Evolutionary conservation across 129 eudicot genomes (phyloP).

Genomic region (Centrapalus pauciflorus): DNA sequence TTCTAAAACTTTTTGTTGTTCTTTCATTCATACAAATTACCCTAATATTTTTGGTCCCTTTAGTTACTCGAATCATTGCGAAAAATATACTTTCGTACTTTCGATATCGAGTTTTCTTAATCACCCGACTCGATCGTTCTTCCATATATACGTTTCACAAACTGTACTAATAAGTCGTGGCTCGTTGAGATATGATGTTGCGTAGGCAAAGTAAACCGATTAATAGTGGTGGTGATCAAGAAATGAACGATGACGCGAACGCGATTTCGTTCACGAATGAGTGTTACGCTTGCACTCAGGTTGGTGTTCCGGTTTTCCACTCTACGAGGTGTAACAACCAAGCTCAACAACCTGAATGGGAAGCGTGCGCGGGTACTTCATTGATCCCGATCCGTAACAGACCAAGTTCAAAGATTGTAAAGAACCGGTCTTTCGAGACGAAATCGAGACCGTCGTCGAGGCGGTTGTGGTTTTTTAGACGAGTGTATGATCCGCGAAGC

Average conservation of each 20-base stretch:
- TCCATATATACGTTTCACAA: too few species aligned
- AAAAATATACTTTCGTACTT: too few species aligned
- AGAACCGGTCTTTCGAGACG: constrained; percentile 2
- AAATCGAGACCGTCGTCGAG: not conserved
- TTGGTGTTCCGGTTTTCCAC: constrained; percentile 91
- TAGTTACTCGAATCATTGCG: too few species aligned
- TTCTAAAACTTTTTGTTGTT: too few species aligned
- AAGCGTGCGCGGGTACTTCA: constrained; percentile 89
- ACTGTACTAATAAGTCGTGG: too few species aligned
- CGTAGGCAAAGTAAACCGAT: too few species aligned
- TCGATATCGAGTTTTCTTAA: too few species aligned
- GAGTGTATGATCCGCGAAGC: constrained; percentile 70
- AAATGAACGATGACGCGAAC: constrained; percentile 29
- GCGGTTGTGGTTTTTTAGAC: constrained; percentile 29
- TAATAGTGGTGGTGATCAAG: too few species aligned
- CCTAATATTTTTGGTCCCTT: too few species aligned
- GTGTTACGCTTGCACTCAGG: constrained; percentile 92
- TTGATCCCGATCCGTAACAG: constrained; percentile 58
- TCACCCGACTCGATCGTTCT: too few species aligned
- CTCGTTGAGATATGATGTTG: too few species aligned
- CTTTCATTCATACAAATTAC: too few species aligned
- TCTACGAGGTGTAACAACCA: constrained; percentile 93
- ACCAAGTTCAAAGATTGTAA: constrained; percentile 20
- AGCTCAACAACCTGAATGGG: constrained; percentile 83
- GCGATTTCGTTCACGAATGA: constrained; percentile 42